A percentile compares a stretch with the other conserved stretches of the same genome.
phyloP scores from a whole-genome alignment of 2,329 filamentous ascomycete genomes.

The Pestalotiopsis sp. region DNA sequence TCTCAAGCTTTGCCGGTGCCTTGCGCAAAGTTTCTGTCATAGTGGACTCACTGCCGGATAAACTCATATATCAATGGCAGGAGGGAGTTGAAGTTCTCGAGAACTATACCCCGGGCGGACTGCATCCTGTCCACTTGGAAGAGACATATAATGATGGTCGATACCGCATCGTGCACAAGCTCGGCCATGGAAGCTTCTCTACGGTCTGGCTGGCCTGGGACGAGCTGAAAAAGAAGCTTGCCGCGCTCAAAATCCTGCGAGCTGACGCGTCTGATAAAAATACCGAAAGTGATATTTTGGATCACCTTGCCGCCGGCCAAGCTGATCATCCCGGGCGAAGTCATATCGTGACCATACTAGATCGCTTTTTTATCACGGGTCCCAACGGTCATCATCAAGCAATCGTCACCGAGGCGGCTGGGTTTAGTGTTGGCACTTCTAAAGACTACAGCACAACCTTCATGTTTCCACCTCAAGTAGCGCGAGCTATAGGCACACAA shows the following conservation, averaged over 20 bases:
- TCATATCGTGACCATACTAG: not conserved
- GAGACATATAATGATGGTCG: constrained; percentile 19
- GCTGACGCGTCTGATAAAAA: not conserved
- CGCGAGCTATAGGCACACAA: not conserved
- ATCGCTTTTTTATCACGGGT: not conserved
- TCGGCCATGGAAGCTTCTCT: constrained; percentile 23
- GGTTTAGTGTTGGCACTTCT: not conserved
- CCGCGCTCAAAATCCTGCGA: not conserved
- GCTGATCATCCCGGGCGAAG: constrained; percentile 1
- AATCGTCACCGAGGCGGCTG: not conserved
- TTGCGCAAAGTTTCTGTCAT: not conserved
- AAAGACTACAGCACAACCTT: not conserved
- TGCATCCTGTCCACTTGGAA: constrained; percentile 26
- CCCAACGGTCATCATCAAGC: not conserved
- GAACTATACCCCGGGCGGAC: constrained; percentile 18
- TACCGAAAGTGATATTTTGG: not conserved
- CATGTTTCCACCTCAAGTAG: not conserved
- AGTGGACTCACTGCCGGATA: not conserved
- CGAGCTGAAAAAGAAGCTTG: not conserved
- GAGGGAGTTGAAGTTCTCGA: constrained; percentile 11
- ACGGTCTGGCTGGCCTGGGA: constrained; percentile 22
- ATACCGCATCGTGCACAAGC: constrained; percentile 25
- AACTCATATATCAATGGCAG: not conserved
- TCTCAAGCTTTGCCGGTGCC: not conserved
- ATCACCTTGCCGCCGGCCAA: not conserved